These are phyloP conservation scores for Trypanosoma caninum DNA, from an alignment of 208 protist species.

Conservation along the genomic window DNA sequence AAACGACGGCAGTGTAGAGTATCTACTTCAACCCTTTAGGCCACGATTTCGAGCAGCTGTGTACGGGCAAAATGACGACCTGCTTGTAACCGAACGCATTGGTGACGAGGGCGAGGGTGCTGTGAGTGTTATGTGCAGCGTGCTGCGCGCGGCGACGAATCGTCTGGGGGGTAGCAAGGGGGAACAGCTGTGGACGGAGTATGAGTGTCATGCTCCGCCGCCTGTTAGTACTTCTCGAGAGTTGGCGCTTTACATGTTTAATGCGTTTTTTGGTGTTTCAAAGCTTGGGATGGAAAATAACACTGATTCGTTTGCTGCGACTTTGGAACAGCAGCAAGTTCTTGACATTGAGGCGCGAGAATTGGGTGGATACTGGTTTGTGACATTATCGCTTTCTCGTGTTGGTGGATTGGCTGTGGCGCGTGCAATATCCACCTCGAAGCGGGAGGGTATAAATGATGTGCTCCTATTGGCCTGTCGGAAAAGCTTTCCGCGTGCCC, in stretches of 20 bases:
- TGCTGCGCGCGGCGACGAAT: slow-evolving; percentile 59
- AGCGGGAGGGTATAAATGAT: slow-evolving; percentile 48
- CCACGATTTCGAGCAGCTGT: slow-evolving; percentile 62
- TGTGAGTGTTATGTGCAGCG: slow-evolving; percentile 62
- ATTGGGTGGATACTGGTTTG: slow-evolving; percentile 74
- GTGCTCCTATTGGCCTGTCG: slow-evolving; percentile 74
- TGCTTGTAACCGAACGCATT: slow-evolving; percentile 66
- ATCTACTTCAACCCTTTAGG: slow-evolving; percentile 38
- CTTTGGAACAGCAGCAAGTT: slow-evolving; percentile 5
- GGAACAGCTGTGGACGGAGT: slow-evolving; percentile 81
- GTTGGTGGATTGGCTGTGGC: slow-evolving; percentile 58
- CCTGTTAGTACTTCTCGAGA: slow-evolving; percentile 30
- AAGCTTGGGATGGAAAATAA: neutral
- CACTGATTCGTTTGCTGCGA: neutral
- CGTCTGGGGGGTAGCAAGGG: slow-evolving; percentile 56
- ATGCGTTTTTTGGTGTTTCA: slow-evolving; percentile 53
- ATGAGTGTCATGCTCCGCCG: slow-evolving; percentile 61
- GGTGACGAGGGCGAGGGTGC: slow-evolving; percentile 41
- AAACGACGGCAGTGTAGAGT: slow-evolving; percentile 35
- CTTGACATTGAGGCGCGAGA: slow-evolving; percentile 45
- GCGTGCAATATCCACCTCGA: slow-evolving; percentile 53
- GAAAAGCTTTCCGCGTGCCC: slow-evolving; percentile 51
- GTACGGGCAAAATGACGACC: slow-evolving; percentile 57
- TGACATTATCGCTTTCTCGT: slow-evolving; percentile 54
- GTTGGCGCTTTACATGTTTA: slow-evolving; percentile 65